Conservation (phyloP, 345 rosid genomes). For the Pseudoturritis turrita region DNA sequence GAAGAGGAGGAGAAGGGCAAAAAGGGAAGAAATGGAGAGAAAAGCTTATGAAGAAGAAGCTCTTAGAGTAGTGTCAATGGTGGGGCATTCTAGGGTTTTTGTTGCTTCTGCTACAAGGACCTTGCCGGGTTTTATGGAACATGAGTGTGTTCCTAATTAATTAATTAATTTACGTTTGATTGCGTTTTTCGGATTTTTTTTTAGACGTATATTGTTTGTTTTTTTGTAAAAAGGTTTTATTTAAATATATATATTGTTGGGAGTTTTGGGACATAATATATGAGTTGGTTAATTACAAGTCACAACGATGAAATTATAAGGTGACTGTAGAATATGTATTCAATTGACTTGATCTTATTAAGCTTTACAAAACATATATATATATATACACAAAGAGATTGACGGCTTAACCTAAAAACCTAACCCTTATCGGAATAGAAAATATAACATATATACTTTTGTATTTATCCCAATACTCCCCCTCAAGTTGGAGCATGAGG, state of each 20-base stretch:
- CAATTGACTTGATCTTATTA: no score
- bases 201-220: neutral
- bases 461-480: no score
- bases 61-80: conserved; percentile 82
- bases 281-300: no score
- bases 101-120: conserved; percentile 71
- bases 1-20: conserved; percentile 74
- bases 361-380: no score
- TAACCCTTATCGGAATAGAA: no score
- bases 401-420: no score
- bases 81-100: conserved; percentile 75
- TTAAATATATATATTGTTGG: neutral
- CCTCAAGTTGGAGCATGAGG: no score
- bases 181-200: neutral
- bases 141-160: conserved; percentile 41
- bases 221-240: conserved; percentile 3
- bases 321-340: no score
- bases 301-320: no score
- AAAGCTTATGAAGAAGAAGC: conserved; percentile 96
- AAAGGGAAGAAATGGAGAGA: conserved; percentile 76
- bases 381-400: no score
- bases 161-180: neutral
- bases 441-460: no score
- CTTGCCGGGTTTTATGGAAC: conserved; percentile 57
- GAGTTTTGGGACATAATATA: neutral